Base-by-base conservation (phyloP, 768 basidiomycete genomes). In the Pleurotus sapidus region DNA sequence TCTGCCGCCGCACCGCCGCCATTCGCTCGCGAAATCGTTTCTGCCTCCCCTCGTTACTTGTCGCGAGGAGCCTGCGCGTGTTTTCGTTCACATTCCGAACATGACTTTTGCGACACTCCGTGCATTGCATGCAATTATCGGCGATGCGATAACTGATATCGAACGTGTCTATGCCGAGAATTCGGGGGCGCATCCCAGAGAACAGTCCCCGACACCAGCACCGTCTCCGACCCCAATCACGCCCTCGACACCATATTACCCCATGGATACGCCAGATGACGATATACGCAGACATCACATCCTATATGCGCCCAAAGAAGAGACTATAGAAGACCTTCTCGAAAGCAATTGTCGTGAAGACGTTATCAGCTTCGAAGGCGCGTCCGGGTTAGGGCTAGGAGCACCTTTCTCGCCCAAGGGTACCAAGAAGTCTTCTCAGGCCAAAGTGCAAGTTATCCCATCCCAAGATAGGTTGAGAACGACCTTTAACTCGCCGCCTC, bases 141-240 rank as follows among this genome's bases (percentile, higher is more conserved):
- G 83, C 63, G 77, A 86, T 61, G 87, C 88, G 23, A 71, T 90
- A 60, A 79, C 84, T 69, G 85, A 88, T 62, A 86, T 91, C 14
- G 83, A 89, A 68, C 73, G 72, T 50, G 72, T 87, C 50, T 89
- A 86, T 65, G 67, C 72, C 7, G 57, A 58, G 24, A 23, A 46
- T 9, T 49, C 45, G 14, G 17, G 17, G 8, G 20, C 43, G 20
- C 25, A 11, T 15, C 43, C 9, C 30, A 25, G 27, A n/a, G 23
- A 25, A 7, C 57, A n/a, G 20, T 50, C 38, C 25, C 58, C 59
- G 56, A 58, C 56, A 48, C 58, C 60, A 46, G 65, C 64, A 46
- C 57, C 66, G 5, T 64, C 68, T n/a, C 59, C 60, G 18, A 48
- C 59, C 8, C 58, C 51, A 54, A 42, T 42, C n/a, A 54, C 51